Evolutionary conservation across 2,329 filamentous ascomycete species (phyloP).

Genomic region (Aspergillus oerlinghausenensis): DNA sequence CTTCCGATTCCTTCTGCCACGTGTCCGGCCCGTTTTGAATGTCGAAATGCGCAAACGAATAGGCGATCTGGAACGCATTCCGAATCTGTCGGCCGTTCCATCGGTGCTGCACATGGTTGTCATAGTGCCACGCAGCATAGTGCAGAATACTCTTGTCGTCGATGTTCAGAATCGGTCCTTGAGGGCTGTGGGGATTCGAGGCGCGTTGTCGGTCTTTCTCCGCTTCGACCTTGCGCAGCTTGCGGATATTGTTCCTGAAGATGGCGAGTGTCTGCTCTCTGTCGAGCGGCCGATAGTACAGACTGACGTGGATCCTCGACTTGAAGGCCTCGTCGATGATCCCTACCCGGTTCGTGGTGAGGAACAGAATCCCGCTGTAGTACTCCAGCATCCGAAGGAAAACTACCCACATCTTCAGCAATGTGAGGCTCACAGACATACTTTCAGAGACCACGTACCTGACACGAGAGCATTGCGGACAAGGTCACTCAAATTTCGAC

Average conservation of each 20-base stretch:
- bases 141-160: background rate
- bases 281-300: conserved; percentile 5
- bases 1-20: no score
- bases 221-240: background rate
- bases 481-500: conserved; percentile 9
- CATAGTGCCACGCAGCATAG: background rate
- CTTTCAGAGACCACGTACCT: conserved; percentile 5
- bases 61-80: background rate
- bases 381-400: conserved; percentile 7
- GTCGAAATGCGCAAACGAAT: background rate
- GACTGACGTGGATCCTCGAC: conserved; percentile 5
- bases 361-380: conserved; percentile 6
- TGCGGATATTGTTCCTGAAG: background rate
- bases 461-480: conserved; percentile 20
- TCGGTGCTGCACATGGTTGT: background rate
- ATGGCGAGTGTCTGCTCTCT: background rate
- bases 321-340: conserved; percentile 6
- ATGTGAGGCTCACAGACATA: no score
- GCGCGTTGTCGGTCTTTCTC: background rate
- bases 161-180: background rate
- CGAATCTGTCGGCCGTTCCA: conserved; percentile 1
- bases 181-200: background rate
- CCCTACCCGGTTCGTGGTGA: conserved; percentile 8
- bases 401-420: background rate
- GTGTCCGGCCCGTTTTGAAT: background rate